These are phyloP conservation scores for Sugiyamaella floridensis DNA, from an alignment of 805 yeast genomes.

Conservation along the genomic window DNA sequence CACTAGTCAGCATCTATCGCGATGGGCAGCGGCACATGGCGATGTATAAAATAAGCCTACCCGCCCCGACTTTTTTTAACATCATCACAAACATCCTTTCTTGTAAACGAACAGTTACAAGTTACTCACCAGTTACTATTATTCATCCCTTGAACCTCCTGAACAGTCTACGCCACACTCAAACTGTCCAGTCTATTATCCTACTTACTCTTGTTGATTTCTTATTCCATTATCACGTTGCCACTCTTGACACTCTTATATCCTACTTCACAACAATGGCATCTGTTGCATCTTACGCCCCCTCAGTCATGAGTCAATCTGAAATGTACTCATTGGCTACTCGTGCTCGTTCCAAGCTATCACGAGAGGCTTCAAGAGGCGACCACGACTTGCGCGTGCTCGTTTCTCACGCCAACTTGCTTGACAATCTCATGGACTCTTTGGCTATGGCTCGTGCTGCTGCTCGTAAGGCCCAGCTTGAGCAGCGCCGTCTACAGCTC, in stretches of 20 bases:
- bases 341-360: constrained; percentile 55
- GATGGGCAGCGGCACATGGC: background rate
- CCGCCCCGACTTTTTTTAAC: background rate
- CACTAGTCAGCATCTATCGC: background rate
- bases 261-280: background rate
- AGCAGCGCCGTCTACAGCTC: constrained; percentile 10
- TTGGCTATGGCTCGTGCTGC: constrained; percentile 14
- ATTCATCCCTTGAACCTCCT: too few relatives aligned
- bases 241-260: background rate
- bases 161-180: too few relatives aligned
- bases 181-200: too few relatives aligned
- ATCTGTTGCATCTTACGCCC: background rate
- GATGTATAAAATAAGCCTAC: background rate
- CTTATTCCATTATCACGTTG: too few relatives aligned
- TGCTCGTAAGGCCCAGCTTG: constrained; percentile 18
- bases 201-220: too few relatives aligned
- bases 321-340: constrained; percentile 58
- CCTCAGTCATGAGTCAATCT: constrained; percentile 29
- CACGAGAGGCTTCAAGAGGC: constrained; percentile 51
- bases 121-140: too few relatives aligned
- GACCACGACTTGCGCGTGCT: constrained; percentile 52
- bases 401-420: constrained; percentile 65
- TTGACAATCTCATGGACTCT: constrained; percentile 55
- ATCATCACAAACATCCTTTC: background rate
- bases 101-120: too few relatives aligned